Base-by-base conservation (phyloP, 805 yeast genomes). In the Lachancea meyersii region DNA sequence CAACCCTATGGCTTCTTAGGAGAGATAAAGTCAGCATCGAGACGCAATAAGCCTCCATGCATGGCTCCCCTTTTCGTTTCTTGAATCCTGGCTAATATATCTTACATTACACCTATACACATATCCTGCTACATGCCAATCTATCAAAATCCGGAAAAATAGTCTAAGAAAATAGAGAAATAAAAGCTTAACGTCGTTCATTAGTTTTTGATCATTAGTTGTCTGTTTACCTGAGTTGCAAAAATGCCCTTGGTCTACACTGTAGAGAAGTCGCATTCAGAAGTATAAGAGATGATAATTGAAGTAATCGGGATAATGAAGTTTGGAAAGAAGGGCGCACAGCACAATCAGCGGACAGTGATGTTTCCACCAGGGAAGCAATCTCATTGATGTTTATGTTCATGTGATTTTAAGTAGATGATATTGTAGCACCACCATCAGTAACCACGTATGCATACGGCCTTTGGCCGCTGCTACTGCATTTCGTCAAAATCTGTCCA, bases 201-300 rank as follows among this genome's bases (percentile, higher is more conserved):
- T 36, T 36, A 36, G 14, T 30, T 26, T 36, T 36, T 30, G 27
- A 27, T 36, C 33, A 36, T 36, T 36, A 36, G 23, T 36, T 27
- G 40, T 30, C 18, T 27, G 18, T 18, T 36, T 36, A 36, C 33
- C 18, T 35, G 31, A 23, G 31, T 35, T 10, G 38, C 28, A 10
- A 18, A 17, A n/a, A 19, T 10, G 19, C 31, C 22, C 19, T 19
- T 19, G 21, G 18, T 4, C 38, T 26, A 23, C 31, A 23, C 21
- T 10, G 23, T 23, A 23, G n/a, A 33, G 16, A 18, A 11, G 31
- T n/a, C 18, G 8, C 3, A 14, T 21, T 34, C 37, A 11, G 22
- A 16, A 23, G 31, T 16, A 14, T 19, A 14, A 31, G 21, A 31
- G 35, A 10, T 31, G 21, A 31, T 31, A 31, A 31, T 31, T 17